Evolutionary conservation across 1,284 basidiomycete species (phyloP), one percentile per base, ranked within the genome.

Genomic region (Leccinum cinnamomeum): DNA sequence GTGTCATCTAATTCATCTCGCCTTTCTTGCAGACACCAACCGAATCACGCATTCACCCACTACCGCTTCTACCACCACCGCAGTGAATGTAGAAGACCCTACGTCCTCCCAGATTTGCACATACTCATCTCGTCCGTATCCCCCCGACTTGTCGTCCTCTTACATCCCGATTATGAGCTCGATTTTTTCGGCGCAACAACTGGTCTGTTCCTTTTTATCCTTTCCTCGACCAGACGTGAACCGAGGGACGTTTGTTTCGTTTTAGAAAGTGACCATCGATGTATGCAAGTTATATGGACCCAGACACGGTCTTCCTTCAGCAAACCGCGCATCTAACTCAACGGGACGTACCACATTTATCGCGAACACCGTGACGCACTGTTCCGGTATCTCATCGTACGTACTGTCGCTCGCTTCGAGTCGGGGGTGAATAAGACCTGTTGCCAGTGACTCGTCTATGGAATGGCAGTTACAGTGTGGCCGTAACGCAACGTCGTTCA

Each of bases 121-220:
- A 94, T 99, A 63, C 84, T 98, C 60, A 86, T 99, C 62, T 80
- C 99, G 58, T 97, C 95, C 60, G 94, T 95, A 50, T 97, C 30
- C 96, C 1, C 92, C 92, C 2, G 92, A 95, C 76, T 82, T 90
- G 16, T 90, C 92, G 7, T 85, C 89, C 2, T 91, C 94, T 30
- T 97, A 97, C 76, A 97, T 99, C 59, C 93, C 96, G 12, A 88
- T 99, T 75, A 99, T 99, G 97, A 99, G 99, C 75, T 92, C 95
- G 62, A 98, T 99, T 60, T 99, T 99, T 78, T 96, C 95, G 5
- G 97, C 97, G 1, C 97, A 99, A 76, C 99, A 99, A 79, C 83
- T 94, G 62, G 95, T 92, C 46, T 23, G 62, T 62, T 44, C 18
- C 51, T 48, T 35, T 61, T 54, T 63, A 23, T 53, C 39, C 64